Evolutionary conservation across 1,284 basidiomycete species (phyloP), one percentile per base, ranked within the genome.

Genomic region (Boletus semigastroideus): DNA sequence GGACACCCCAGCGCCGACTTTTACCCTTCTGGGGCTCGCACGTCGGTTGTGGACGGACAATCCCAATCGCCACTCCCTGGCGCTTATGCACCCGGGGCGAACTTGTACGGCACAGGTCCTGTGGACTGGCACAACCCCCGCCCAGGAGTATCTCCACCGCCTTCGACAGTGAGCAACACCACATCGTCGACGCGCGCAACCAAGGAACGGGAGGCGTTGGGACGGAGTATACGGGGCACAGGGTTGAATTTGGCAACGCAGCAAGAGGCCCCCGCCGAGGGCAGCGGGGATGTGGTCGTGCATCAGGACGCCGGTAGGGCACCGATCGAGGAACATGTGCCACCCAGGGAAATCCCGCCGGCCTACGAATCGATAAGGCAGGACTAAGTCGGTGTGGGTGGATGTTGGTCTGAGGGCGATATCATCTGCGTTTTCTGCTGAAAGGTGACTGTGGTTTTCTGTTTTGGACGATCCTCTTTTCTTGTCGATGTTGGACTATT

Each of bases 251-350:
- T 70, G 39, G 55, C 61, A 13, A 67, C 63, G 5, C 66, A 61
- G 25, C 56, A 33, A 20, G 67, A 68, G 44, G 51, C 20, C 31
- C 31, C 54, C 10, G 34, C 54, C 10, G 61, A 70, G 42, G 63
- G 65, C 20, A 64, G 54, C 27, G 58, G 47, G 2, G 61, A 52
- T 12, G 68, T 69, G 0, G 58, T 68, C 11, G 68, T 71, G 1
- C 67, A 69, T 42, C 59, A 61, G 25, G 67, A 69, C 33, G 67
- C 53, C 0, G 69, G 67, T 3, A 44, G 66, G 33, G 66, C 64
- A 0, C 61, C 59, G 4, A 40, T 31, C 42, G 59, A 59, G 7
- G 58, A 63, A 31, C 60, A 48, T n/a, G 19, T 16, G 1, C 49
- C 54, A 16, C 63, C 58, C 8, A 59, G 54, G 20, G 69, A 69